Percentiles rank a stretch among this genome's conserved stretches.
Evolutionary conservation across 805 yeast species (phyloP).

Genomic region (Candida sonorensis): DNA sequence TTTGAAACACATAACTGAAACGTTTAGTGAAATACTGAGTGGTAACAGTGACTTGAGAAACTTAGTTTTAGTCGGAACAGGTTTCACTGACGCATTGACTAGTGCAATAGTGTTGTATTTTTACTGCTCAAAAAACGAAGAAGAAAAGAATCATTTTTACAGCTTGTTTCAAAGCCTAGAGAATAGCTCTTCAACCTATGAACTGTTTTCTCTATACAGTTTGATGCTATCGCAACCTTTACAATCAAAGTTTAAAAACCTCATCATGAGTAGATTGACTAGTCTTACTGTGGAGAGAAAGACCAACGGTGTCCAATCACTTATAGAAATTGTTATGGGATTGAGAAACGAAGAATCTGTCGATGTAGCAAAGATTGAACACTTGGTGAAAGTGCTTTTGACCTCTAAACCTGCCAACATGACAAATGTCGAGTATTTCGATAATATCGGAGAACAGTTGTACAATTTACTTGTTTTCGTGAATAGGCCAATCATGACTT

Average conservation of each 20-base stretch:
- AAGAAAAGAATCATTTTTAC: no score
- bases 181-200: slow-evolving; percentile 53
- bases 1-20: slow-evolving; percentile 19
- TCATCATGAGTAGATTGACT: slow-evolving; percentile 45
- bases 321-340: slow-evolving; percentile 74
- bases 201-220: slow-evolving; percentile 54
- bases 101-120: slow-evolving; percentile 38
- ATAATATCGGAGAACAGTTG: slow-evolving; percentile 56
- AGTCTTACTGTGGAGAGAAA: slow-evolving; percentile 45
- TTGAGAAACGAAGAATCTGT: slow-evolving; percentile 67
- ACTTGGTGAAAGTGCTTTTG: slow-evolving; percentile 59
- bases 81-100: slow-evolving; percentile 53
- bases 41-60: slow-evolving; percentile 43
- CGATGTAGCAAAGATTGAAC: slow-evolving; percentile 56
- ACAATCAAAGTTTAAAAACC: slow-evolving; percentile 38
- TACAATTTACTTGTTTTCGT: slow-evolving; percentile 50
- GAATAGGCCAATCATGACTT: slow-evolving; percentile 53
- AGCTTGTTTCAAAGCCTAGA: slow-evolving; percentile 28
- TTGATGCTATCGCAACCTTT: slow-evolving; percentile 45
- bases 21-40: slow-evolving; percentile 30
- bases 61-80: slow-evolving; percentile 56
- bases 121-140: no score
- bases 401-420: slow-evolving; percentile 51
- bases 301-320: slow-evolving; percentile 55
- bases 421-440: slow-evolving; percentile 43